Evolutionary conservation across 441 rosid genomes (phyloP), one percentile per base, ranked within the genome.

Genomic region (Pelargonium cotyledonis): DNA sequence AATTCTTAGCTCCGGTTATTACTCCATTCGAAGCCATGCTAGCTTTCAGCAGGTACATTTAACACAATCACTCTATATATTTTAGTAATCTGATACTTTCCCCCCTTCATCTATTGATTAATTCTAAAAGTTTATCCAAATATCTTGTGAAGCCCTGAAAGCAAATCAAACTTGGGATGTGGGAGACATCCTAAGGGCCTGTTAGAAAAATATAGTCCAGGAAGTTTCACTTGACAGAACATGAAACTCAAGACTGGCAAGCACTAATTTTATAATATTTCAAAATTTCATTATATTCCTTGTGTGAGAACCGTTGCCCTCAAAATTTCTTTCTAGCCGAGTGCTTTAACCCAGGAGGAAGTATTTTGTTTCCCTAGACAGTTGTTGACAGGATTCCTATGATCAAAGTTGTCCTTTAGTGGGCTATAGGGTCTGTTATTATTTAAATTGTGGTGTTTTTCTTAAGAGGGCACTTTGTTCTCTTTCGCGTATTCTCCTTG

Each of bases 1-100:
- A 89, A 80, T 93, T 91, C 81, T 80, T 85, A 78, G 84, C 96
- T 68, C 96, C 95, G 60, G 91, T 93, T 79, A 91, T 91, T 70
- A 91, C 97, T 72, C 95, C 97, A 65, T 91, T 84, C 55, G 97
- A 93, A 83, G 92, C 96, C 70, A 83, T 85, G 79, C 79, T 91
- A 69, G 96, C 97, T 82, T 93, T 93, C 80, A 86, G 75, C 85
- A 86, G 95, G 96, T 89, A 84, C 65, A 65, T 5, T 23, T 67
- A 15, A 53, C 16, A 15, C 15, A 15, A 15, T 2, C n/a, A 2
- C 21, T 7, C 16, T 53, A 8, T 14, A 10, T 51, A 7, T 51
- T 51, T 12, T 53, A 29, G 35, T 29, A 29, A 29, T 29, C 35
- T 29, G 35, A 29, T 29, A n/a, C 35, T 4, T 29, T 29, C 15